These are phyloP conservation scores for Rhynchospora tenuis DNA, from an alignment of 176 grass and related monocot genomes.

Conservation along the genomic window DNA sequence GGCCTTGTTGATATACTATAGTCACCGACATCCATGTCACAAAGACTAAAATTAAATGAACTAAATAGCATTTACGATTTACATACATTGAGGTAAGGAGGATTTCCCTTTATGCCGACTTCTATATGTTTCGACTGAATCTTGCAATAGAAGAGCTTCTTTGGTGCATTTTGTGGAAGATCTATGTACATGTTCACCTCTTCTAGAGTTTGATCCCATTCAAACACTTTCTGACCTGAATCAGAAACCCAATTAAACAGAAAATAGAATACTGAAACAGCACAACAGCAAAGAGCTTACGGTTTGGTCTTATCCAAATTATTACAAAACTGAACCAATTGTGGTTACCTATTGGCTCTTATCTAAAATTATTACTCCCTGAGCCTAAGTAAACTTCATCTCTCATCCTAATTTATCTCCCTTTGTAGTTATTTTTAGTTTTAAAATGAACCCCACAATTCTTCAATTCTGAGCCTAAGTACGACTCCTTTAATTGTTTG, in stretches of 20 bases:
- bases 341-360: background rate
- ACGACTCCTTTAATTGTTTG: background rate
- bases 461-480: background rate
- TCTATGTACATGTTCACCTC: constrained; percentile 94
- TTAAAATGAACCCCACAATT: background rate
- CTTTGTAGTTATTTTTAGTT: background rate
- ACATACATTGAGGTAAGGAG: constrained; percentile 83
- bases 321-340: background rate
- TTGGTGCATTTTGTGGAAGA: constrained; percentile 64
- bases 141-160: constrained; percentile 70
- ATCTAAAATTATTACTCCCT: background rate
- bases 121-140: constrained; percentile 72
- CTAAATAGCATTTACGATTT: background rate
- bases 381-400: background rate
- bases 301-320: background rate
- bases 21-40: background rate
- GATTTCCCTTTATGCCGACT: constrained; percentile 77
- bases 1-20: background rate
- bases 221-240: constrained; percentile 96
- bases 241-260: background rate
- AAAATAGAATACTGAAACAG: background rate
- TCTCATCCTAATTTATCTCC: background rate
- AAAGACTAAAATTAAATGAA: background rate
- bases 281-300: background rate
- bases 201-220: constrained; percentile 96